phyloP scores from a whole-genome alignment of 1,284 basidiomycete genomes.

The Ustilago cynodontis region DNA sequence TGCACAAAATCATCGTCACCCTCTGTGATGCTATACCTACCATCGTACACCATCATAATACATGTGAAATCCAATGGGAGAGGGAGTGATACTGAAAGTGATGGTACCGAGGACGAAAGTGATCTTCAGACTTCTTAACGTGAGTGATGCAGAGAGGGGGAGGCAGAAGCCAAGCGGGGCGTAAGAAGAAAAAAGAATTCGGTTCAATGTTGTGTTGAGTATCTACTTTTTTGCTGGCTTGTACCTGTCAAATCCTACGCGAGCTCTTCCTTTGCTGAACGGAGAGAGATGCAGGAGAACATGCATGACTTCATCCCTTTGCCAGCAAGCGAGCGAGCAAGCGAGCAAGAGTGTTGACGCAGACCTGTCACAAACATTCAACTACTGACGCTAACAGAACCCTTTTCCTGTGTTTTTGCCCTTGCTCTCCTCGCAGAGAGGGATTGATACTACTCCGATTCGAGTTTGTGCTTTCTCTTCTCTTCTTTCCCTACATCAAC shows the following conservation, averaged over 20 bases:
- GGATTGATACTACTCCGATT: background rate
- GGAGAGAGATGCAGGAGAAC: constrained; percentile 1
- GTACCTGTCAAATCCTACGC: constrained; percentile 3
- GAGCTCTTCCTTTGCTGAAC: background rate
- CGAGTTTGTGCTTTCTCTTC: background rate
- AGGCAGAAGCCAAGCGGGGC: no score
- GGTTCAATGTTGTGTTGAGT: constrained; percentile 7
- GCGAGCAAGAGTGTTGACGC: background rate
- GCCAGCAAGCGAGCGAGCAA: background rate
- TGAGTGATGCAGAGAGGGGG: background rate
- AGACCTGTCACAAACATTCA: constrained; percentile 4
- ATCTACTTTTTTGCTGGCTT: background rate
- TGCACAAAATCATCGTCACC: background rate
- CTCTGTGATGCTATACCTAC: background rate
- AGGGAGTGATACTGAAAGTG: no score
- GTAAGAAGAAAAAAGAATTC: constrained; percentile 1
- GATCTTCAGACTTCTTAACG: background rate
- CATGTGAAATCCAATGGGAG: no score
- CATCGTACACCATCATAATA: background rate
- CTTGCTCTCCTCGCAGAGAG: background rate
- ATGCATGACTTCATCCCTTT: constrained; percentile 3
- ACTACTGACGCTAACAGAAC: background rate
- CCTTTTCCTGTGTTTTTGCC: constrained; percentile 2
- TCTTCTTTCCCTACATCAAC: background rate
- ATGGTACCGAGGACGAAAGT: background rate